Evolutionary conservation across 495 filamentous ascomycete genomes (phyloP).

Genomic region (Lophiostoma macrostomum): DNA sequence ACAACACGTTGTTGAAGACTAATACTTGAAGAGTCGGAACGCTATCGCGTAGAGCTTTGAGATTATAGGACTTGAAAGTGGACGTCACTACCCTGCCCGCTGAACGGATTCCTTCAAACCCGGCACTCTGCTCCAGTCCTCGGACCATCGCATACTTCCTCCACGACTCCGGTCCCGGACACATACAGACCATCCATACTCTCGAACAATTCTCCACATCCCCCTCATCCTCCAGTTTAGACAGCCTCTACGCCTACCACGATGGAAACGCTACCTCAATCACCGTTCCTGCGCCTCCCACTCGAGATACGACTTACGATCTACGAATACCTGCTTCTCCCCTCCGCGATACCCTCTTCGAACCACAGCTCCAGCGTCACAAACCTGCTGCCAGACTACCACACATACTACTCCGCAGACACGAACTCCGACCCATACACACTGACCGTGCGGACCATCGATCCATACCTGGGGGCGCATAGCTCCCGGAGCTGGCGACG

Average conservation of each 20-base stretch:
- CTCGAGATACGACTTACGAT: constrained; percentile 47
- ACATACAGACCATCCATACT: too few species aligned
- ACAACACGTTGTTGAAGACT: too few species aligned
- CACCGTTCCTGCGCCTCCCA: constrained; percentile 43
- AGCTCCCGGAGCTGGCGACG: constrained; percentile 2
- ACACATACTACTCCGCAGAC: constrained; percentile 27
- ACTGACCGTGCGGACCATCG: constrained; percentile 34
- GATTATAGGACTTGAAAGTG: too few species aligned
- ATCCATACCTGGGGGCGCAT: constrained; percentile 25
- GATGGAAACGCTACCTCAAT: neutral
- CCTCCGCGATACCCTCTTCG: constrained; percentile 12
- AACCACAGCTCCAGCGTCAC: neutral
- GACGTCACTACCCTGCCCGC: too few species aligned
- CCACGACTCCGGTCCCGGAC: too few species aligned
- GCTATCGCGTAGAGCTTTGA: too few species aligned
- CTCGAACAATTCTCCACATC: too few species aligned
- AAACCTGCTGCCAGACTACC: constrained; percentile 27
- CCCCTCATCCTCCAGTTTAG: too few species aligned
- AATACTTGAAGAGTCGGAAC: too few species aligned
- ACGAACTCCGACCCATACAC: constrained; percentile 13
- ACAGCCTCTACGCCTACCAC: neutral
- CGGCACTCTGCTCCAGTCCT: too few species aligned
- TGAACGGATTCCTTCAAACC: too few species aligned
- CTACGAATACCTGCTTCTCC: constrained; percentile 37
- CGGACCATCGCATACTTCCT: too few species aligned